Conservation (phyloP, 23 red algal genomes). For the Agarophyton chilense region DNA sequence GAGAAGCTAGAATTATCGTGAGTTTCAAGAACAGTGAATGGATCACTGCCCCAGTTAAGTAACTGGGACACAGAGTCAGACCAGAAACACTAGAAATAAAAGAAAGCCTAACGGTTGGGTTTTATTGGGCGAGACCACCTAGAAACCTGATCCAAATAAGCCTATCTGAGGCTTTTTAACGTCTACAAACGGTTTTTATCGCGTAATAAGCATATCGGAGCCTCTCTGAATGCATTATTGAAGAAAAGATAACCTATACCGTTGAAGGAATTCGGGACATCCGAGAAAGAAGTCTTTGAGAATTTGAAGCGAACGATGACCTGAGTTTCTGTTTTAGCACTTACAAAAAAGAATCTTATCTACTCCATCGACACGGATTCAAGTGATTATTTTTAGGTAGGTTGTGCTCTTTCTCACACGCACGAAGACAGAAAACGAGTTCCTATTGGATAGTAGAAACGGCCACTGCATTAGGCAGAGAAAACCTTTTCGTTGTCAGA, state of each 20-base stretch:
- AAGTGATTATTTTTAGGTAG: slow-evolving; percentile 1
- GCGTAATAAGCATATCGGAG: background rate
- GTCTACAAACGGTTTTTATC: background rate
- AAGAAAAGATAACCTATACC: background rate
- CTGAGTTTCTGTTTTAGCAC: background rate
- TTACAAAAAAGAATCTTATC: background rate
- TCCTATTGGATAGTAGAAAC: slow-evolving; percentile 3
- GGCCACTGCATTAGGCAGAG: background rate
- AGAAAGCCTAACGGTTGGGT: background rate
- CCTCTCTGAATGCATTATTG: background rate
- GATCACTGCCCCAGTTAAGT: slow-evolving; percentile 2
- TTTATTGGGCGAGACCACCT: background rate
- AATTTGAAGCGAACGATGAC: background rate
- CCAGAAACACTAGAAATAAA: slow-evolving; percentile 26
- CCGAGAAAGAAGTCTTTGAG: background rate
- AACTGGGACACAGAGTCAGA: slow-evolving; percentile 9
- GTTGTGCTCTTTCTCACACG: slow-evolving; percentile 21
- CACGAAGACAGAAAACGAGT: background rate
- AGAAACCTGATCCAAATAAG: background rate
- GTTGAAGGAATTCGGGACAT: background rate
- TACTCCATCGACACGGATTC: slow-evolving; percentile 24
- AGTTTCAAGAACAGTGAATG: slow-evolving; percentile 3
- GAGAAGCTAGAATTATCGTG: background rate
- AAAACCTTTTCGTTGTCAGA: background rate
- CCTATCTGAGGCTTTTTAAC: slow-evolving; percentile 1